These are phyloP conservation scores for Vaucheria bursata DNA, from an alignment of 352 stramenopile genomes.

Conservation along the genomic window DNA sequence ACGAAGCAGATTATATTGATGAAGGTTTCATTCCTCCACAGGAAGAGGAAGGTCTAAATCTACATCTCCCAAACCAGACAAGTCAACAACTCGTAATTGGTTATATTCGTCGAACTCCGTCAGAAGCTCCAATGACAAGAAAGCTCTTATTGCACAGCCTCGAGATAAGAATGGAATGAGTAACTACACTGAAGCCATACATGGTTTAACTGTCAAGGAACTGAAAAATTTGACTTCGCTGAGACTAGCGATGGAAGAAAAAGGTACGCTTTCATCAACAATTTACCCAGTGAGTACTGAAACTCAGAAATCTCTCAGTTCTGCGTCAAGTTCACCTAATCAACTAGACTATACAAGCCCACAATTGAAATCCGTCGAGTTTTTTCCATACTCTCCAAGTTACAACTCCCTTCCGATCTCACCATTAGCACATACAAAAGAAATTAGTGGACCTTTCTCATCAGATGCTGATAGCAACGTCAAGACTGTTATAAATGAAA, in stretches of 20 bases:
- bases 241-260: background rate
- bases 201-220: conserved; percentile 47
- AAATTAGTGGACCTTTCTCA: no score
- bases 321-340: no score
- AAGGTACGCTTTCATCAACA: no score
- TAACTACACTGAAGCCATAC: conserved; percentile 26
- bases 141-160: background rate
- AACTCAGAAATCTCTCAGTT: no score
- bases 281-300: no score
- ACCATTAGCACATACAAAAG: no score
- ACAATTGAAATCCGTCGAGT: no score
- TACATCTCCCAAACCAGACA: background rate
- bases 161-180: background rate
- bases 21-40: background rate
- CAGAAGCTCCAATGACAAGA: background rate
- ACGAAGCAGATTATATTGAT: background rate
- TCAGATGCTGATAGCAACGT: no score
- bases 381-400: no score
- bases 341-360: no score
- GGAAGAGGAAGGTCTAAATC: background rate
- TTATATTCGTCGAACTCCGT: background rate
- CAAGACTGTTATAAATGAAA: no score
- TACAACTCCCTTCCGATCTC: no score
- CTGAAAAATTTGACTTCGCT: conserved; percentile 46
- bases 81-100: background rate